Base-by-base conservation (phyloP, 768 basidiomycete species). In the Mycena vitilis region DNA sequence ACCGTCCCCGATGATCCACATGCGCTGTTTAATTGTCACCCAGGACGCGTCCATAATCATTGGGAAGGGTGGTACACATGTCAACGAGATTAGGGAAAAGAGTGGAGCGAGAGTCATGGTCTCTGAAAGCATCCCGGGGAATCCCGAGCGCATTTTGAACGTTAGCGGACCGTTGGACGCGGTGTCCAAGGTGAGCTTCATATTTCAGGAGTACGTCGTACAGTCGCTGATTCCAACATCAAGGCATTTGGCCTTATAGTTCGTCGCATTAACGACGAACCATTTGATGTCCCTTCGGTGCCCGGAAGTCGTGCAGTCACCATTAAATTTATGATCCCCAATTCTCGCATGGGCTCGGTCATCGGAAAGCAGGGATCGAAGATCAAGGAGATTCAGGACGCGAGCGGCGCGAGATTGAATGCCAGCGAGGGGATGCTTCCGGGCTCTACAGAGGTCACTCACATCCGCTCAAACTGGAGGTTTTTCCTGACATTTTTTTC, bases 1-100 rank as follows among this genome's bases (percentile, higher is more conserved):
- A 13, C 92, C 92, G 30, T 89, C 93, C 20, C 91, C 92, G 38
- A 90, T 89, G 81, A 99, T 99, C 74, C 93, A 96, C 76, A 97
- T 99, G 95, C 91, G 97, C 53, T 96, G 95, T 79, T 85, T 99
- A 75, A 99, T 99, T 77, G 98, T 99, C 74, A 99, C 98, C 12
- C 96, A 98, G 81, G 98, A 99, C 81, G 98, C 98, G 15, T 96
- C 95, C 62, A 97, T 99, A 81, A 99, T 99, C 83, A 99, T 99
- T 73, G 98, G 98, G 44, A 95, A 95, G 81, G 93, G 85, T 57
- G 97, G 97, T 71, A 88, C 93, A 51, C 98, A 99, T 81, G 96
- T 99, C 73, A 98, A 98, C 75, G 98, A 99, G 81, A 99, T 99
- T 70, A 87, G 98, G 69, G 98, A 99, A 80, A 98, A 97, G 85